Conservation (phyloP, 257 asterid species). For the Gentiana dahurica region DNA sequence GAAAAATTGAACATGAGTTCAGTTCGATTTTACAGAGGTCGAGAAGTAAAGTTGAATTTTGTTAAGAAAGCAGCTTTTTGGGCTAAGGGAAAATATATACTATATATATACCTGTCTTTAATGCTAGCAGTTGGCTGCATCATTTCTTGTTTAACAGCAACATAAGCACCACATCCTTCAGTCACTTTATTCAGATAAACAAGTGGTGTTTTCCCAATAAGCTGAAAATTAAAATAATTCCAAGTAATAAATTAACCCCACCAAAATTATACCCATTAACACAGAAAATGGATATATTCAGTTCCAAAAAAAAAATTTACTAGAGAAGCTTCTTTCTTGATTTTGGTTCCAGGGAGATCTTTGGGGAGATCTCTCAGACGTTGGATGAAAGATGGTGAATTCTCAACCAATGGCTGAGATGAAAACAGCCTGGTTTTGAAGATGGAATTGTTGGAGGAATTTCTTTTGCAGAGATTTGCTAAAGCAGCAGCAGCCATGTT, state of each 20-base stretch:
- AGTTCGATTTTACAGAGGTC: neutral
- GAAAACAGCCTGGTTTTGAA: constrained; percentile 19
- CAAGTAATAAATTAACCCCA: neutral
- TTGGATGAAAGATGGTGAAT: constrained; percentile 49
- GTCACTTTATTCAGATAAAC: constrained; percentile 79
- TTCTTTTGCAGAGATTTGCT: constrained; percentile 32
- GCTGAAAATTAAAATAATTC: constrained; percentile 26
- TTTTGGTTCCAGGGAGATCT: constrained; percentile 66
- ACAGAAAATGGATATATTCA: too few relatives aligned
- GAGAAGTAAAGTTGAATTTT: neutral
- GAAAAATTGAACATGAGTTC: too few relatives aligned
- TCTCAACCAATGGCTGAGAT: constrained; percentile 24
- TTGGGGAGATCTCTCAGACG: constrained; percentile 72
- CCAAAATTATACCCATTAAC: neutral
- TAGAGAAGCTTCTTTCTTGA: constrained; percentile 70
- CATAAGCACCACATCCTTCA: constrained; percentile 84
- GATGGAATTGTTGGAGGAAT: constrained; percentile 10
- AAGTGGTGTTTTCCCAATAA: constrained; percentile 85
- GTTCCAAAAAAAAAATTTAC: constrained; percentile 16
- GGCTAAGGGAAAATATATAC: neutral
- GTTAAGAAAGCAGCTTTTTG: too few relatives aligned
- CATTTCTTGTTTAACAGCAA: constrained; percentile 96
- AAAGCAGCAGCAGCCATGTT: constrained; percentile 42
- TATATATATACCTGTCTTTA: constrained; percentile 63
- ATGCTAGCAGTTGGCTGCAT: constrained; percentile 98